Percentiles rank a stretch among this genome's conserved stretches.
These are phyloP conservation scores for Colletotrichum musicola DNA, from an alignment of 2,329 filamentous ascomycete species.

Conservation along the genomic window DNA sequence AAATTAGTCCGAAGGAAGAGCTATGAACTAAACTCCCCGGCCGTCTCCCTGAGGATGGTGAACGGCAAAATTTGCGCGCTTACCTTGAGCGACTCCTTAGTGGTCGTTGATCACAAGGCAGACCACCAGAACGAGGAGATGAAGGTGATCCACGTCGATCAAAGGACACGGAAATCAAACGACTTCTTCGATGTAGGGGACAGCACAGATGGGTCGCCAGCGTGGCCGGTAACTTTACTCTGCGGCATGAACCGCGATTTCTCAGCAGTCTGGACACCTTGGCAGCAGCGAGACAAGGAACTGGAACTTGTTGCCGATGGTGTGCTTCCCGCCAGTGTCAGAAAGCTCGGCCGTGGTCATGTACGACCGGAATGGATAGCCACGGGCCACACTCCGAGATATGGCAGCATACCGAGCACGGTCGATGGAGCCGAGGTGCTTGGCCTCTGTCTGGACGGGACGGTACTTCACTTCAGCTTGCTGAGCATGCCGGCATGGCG, in stretches of 20 bases:
- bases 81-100: conserved; percentile 67
- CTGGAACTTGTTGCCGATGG: conserved; percentile 67
- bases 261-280: conserved; percentile 64
- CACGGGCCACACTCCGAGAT: conserved; percentile 50
- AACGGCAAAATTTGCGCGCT: conserved; percentile 64
- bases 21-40: conserved; percentile 66
- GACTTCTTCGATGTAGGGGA: conserved; percentile 62
- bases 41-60: conserved; percentile 61
- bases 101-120: conserved; percentile 64
- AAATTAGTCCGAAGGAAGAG: conserved; percentile 62
- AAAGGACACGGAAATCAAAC: conserved; percentile 55
- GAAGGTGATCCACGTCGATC: conserved; percentile 60
- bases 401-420: conserved; percentile 58
- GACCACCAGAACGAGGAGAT: conserved; percentile 51
- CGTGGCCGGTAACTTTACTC: conserved; percentile 60
- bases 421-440: conserved; percentile 66
- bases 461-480: conserved; percentile 76
- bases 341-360: conserved; percentile 65
- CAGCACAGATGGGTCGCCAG: conserved; percentile 42
- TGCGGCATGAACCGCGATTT: conserved; percentile 62
- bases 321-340: conserved; percentile 66
- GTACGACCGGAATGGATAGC: conserved; percentile 66
- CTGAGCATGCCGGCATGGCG: conserved; percentile 73
- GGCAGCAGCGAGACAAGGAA: conserved; percentile 54
- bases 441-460: conserved; percentile 77